These are phyloP conservation scores for Phialophora tarda DNA, from an alignment of 2,329 filamentous ascomycete species.

Conservation along the genomic window DNA sequence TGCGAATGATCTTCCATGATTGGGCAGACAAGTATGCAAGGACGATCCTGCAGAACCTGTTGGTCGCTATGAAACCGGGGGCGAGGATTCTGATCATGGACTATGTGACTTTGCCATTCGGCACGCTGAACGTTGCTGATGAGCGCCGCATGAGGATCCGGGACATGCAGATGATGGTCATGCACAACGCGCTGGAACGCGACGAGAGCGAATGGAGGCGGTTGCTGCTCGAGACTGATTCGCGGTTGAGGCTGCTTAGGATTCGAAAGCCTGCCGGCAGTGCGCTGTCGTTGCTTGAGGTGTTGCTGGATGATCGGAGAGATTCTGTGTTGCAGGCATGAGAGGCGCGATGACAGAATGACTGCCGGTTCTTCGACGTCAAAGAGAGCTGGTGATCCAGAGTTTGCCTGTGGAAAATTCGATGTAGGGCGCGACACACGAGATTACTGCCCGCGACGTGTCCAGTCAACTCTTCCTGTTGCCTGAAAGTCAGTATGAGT, in stretches of 20 bases:
- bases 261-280: constrained; percentile 23
- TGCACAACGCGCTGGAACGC: constrained; percentile 61
- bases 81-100: constrained; percentile 55
- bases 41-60: constrained; percentile 57
- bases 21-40: constrained; percentile 62
- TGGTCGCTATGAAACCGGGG: constrained; percentile 63
- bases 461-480: no score
- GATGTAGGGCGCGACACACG: no score
- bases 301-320: constrained; percentile 13
- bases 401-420: no score
- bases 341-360: neutral
- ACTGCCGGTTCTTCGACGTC: no score
- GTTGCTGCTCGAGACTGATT: constrained; percentile 53
- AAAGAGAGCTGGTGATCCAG: no score
- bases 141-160: constrained; percentile 22
- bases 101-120: constrained; percentile 41
- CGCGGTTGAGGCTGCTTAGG: constrained; percentile 45
- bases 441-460: no score
- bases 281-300: constrained; percentile 23
- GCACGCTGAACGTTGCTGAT: constrained; percentile 14
- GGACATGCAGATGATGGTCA: constrained; percentile 52
- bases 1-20: constrained; percentile 67
- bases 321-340: constrained; percentile 11
- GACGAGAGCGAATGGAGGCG: constrained; percentile 54
- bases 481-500: no score